Conservation (phyloP, 1,284 basidiomycete genomes). For the Cerioporus squamosus region DNA sequence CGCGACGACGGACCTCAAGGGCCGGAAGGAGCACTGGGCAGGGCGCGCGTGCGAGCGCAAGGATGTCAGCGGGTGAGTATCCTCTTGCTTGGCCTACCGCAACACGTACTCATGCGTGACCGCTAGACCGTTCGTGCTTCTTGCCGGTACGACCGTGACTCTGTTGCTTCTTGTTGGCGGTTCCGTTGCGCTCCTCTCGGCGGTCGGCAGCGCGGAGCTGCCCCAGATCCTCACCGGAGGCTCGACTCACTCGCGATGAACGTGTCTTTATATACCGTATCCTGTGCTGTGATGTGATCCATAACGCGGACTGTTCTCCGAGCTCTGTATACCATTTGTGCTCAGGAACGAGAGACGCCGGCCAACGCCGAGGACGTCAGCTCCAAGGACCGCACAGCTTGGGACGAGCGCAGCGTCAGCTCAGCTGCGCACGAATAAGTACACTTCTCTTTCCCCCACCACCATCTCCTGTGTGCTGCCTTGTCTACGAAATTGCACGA, state of each 20-base stretch:
- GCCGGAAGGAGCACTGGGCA: slow-evolving; percentile 69
- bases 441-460: slow-evolving; percentile 1
- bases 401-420: slow-evolving; percentile 14
- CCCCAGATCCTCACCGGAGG: slow-evolving; percentile 74
- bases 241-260: slow-evolving; percentile 34
- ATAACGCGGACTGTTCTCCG: not conserved
- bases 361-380: not conserved
- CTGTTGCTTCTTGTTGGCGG: slow-evolving; percentile 69
- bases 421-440: slow-evolving; percentile 1
- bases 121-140: slow-evolving; percentile 73
- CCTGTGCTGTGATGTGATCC: slow-evolving; percentile 9
- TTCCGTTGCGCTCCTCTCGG: slow-evolving; percentile 67
- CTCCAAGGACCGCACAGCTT: slow-evolving; percentile 11
- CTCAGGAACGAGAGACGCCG: not conserved
- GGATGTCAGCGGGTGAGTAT: slow-evolving; percentile 76
- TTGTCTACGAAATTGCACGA: not conserved
- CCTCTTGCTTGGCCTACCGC: not conserved
- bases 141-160: slow-evolving; percentile 68
- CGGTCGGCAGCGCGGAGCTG: slow-evolving; percentile 61
- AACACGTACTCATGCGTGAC: slow-evolving; percentile 6
- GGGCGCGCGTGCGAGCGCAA: slow-evolving; percentile 75
- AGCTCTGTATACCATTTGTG: too few relatives aligned
- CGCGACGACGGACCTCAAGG: slow-evolving; percentile 49
- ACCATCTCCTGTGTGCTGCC: slow-evolving; percentile 1
- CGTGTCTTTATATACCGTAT: slow-evolving; percentile 12